Evolutionary conservation across 805 yeast genomes (phyloP).

Genomic region (Metschnikowia aberdeeniae): DNA sequence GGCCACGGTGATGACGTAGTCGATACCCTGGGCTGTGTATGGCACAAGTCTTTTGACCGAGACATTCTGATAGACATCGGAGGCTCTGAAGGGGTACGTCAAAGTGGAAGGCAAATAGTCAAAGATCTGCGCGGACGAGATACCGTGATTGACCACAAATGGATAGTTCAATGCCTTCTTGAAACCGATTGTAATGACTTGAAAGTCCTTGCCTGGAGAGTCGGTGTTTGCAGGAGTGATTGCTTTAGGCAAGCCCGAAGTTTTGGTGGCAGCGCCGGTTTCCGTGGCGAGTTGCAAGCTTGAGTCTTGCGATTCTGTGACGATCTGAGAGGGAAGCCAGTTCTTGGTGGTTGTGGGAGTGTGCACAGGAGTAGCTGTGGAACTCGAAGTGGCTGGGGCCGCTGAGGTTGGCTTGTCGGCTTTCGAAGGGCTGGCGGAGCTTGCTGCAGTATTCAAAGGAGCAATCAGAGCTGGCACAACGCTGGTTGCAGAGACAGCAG

Average conservation of each 20-base stretch:
- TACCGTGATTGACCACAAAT: conserved; percentile 67
- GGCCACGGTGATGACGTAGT: conserved; percentile 82
- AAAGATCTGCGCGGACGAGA: conserved; percentile 81
- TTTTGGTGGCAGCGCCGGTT: conserved; percentile 16
- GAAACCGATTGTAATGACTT: conserved; percentile 72
- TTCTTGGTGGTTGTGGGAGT: conserved; percentile 14
- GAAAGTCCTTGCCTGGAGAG: conserved; percentile 43
- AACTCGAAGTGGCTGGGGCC: not conserved
- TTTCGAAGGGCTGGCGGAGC: not conserved
- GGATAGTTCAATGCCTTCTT: conserved; percentile 76
- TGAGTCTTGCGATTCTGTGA: conserved; percentile 18
- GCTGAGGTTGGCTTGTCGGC: conserved; percentile 1
- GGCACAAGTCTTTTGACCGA: conserved; percentile 73
- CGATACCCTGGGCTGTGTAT: conserved; percentile 47
- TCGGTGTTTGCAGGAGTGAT: conserved; percentile 63
- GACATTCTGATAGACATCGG: conserved; percentile 33
- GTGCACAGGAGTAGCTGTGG: conserved; percentile 1
- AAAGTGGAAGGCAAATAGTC: conserved; percentile 78
- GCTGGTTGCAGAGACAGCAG: too few species aligned
- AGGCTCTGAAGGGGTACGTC: conserved; percentile 52
- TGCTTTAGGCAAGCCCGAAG: conserved; percentile 66
- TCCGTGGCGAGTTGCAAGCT: conserved; percentile 11
- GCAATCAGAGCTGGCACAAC: not conserved
- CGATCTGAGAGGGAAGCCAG: conserved; percentile 37
- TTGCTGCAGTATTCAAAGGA: not conserved